Conservation (phyloP, 176 grass and related monocot genomes). For the Triticum timopheevii region DNA sequence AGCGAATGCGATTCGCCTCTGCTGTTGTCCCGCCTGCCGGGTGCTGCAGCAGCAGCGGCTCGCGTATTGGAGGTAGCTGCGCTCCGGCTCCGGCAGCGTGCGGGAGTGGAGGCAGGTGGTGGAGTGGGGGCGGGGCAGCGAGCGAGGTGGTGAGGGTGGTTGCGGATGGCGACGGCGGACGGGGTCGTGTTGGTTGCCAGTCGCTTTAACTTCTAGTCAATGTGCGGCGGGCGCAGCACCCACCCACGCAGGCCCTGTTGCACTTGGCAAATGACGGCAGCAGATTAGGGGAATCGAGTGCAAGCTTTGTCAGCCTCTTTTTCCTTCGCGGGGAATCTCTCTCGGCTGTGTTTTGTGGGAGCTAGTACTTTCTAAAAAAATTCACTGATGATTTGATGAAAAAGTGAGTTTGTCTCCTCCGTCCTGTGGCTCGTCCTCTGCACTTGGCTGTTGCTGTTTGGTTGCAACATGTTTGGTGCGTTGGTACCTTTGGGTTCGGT, state of each 20-base stretch:
- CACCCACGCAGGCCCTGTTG: not conserved
- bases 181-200: constrained; percentile 32
- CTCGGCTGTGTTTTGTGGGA: not conserved
- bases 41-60: not conserved
- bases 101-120: not conserved
- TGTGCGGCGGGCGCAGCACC: not conserved
- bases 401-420: no score
- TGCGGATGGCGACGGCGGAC: constrained; percentile 50
- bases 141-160: constrained; percentile 21
- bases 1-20: constrained; percentile 28
- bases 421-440: not conserved
- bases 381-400: no score
- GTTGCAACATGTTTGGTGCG: constrained; percentile 1
- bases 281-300: constrained; percentile 21
- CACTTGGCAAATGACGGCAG: not conserved
- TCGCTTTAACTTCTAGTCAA: constrained; percentile 28
- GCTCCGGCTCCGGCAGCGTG: not conserved
- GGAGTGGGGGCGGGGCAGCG: constrained; percentile 22
- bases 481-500: not conserved
- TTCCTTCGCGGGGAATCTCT: not conserved
- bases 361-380: not conserved
- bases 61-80: not conserved
- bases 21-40: not conserved
- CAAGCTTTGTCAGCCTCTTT: not conserved
- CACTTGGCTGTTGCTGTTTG: not conserved